phyloP scores from a whole-genome alignment of 768 basidiomycete species.

The Vararia minispora region DNA sequence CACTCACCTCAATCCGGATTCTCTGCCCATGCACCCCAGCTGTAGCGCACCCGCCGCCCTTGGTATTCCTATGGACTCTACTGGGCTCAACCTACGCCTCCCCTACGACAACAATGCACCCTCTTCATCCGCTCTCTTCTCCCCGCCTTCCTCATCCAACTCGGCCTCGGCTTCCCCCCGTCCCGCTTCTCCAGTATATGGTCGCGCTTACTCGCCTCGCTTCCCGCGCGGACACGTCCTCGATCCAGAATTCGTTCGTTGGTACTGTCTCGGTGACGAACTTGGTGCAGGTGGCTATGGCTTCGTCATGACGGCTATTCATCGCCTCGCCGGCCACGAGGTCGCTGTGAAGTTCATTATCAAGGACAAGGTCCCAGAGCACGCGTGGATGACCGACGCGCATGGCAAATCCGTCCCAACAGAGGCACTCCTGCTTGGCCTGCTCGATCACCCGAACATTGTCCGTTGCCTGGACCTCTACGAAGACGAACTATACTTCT shows the following conservation, averaged over 20 bases:
- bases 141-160: neutral
- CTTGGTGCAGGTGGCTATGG: conserved; percentile 91
- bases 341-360: conserved; percentile 95
- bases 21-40: conserved; percentile 12
- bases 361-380: conserved; percentile 53
- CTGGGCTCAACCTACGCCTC: no score
- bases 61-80: no score
- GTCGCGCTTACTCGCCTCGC: conserved; percentile 30
- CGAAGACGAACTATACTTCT: conserved; percentile 78
- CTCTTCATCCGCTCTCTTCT: neutral
- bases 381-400: conserved; percentile 56
- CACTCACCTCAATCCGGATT: no score
- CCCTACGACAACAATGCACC: no score
- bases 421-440: conserved; percentile 69
- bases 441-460: conserved; percentile 69
- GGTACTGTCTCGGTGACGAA: conserved; percentile 59
- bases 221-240: conserved; percentile 56
- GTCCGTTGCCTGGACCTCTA: conserved; percentile 77
- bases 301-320: conserved; percentile 82
- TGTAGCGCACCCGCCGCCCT: no score
- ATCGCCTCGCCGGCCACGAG: conserved; percentile 46
- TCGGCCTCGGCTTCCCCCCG: conserved; percentile 4
- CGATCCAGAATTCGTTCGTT: conserved; percentile 43
- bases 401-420: conserved; percentile 57
- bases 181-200: conserved; percentile 10